Evolutionary conservation across 2,329 filamentous ascomycete species (phyloP), one percentile per base, ranked within the genome.

Genomic region (Epicoccum nigrum): DNA sequence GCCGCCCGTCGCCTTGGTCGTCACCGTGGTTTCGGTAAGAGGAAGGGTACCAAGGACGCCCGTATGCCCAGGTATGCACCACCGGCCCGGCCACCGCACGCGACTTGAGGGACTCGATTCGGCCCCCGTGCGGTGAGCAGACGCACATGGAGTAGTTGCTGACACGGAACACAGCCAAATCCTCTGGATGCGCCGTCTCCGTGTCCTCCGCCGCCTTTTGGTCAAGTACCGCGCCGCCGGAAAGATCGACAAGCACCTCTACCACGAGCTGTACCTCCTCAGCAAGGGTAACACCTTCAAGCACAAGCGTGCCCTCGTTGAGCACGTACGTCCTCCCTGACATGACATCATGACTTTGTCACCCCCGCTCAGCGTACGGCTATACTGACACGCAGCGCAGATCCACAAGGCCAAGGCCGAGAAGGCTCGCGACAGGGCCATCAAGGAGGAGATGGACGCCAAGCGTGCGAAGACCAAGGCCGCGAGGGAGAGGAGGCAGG

Each of bases 251-350:
- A 99, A 99, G 89, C 94, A 99, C 86, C 92, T 99, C 61, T 99
- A 99, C 88, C 94, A 99, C 87, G 92, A 97, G 85, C 91, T 99
- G 70, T 99, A 99, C 87, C 94, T 97, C 82, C 85, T 96, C 79
- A 94, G 90, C 88, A 99, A 99, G 92, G 95, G 94, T 95, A 99
- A 99, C 89, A 93, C 94, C 80, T 99, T 99, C 90, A 99, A 99
- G 92, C 94, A 99, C 91, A 99, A 97, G 92, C 89, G 94, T 83
- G 94, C 92, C 76, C 88, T 99, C 74, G 92, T 99, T 79, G 94
- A 99, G 87, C 94, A 99, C 85, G 94, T 99, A 95, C 77, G 94
- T 91, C 47, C 49, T 51, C 51, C 57, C 67, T 70, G 64, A 71
- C 56, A 71, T 72, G 67, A 72, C 67, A 72, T 72, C 66, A 74